These are phyloP conservation scores for Meredithiella fracta DNA, from an alignment of 2,329 filamentous ascomycete genomes.

Conservation along the genomic window DNA sequence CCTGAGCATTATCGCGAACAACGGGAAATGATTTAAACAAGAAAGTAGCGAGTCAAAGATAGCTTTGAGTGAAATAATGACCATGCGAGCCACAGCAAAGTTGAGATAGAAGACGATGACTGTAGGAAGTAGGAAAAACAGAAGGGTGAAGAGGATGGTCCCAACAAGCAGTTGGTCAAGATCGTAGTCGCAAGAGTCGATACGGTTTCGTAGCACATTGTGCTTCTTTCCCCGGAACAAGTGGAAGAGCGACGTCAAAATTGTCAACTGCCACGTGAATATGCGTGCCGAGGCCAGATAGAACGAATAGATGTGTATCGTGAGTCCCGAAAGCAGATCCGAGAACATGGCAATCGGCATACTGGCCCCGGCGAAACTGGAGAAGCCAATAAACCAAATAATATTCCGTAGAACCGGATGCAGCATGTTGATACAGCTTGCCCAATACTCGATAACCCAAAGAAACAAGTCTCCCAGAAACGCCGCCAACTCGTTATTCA, in stretches of 20 bases:
- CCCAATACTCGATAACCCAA: conserved; percentile 98
- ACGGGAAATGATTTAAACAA: conserved; percentile 89
- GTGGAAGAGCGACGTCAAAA: conserved; percentile 94
- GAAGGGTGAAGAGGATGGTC: conserved; percentile 86
- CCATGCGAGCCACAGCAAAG: conserved; percentile 86
- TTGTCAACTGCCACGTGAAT: conserved; percentile 96
- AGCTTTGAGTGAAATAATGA: conserved; percentile 86
- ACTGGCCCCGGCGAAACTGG: conserved; percentile 86
- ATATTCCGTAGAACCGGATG: conserved; percentile 69
- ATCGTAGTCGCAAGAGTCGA: conserved; percentile 97
- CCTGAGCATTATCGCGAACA: conserved; percentile 91
- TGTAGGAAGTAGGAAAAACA: conserved; percentile 89
- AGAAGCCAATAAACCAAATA: conserved; percentile 85
- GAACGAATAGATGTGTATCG: conserved; percentile 93
- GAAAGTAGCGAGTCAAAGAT: conserved; percentile 80
- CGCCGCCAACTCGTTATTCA: conserved; percentile 83
- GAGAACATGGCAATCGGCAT: conserved; percentile 95
- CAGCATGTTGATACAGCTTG: conserved; percentile 60
- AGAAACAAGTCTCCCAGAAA: conserved; percentile 91
- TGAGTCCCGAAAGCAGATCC: conserved; percentile 78
- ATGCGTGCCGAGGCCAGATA: conserved; percentile 94
- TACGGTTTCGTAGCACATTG: conserved; percentile 89
- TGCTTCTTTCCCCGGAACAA: conserved; percentile 96
- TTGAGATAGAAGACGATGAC: conserved; percentile 94
- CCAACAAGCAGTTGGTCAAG: conserved; percentile 90